Evolutionary conservation across 306 rosid genomes (phyloP).

Genomic region (Albizia julibrissin): DNA sequence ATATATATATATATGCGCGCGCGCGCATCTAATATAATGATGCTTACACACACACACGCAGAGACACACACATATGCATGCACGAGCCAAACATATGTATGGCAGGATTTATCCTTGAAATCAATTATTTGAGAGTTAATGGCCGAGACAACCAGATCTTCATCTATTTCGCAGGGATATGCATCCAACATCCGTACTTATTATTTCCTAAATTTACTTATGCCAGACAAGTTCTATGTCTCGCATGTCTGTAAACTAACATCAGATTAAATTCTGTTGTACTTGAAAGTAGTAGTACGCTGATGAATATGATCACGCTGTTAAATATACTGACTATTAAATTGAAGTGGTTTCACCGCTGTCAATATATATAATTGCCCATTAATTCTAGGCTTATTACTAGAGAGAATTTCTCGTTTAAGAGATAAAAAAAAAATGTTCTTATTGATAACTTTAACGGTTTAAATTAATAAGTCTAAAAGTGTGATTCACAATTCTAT

Average conservation of each 20-base stretch:
- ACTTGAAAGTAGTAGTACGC: neutral
- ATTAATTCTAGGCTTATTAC: neutral
- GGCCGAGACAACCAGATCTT: slow-evolving; percentile 47
- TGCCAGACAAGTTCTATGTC: neutral
- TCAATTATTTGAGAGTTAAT: slow-evolving; percentile 31
- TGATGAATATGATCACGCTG: neutral
- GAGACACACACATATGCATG: neutral
- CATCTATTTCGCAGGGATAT: slow-evolving; percentile 42
- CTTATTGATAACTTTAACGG: no score
- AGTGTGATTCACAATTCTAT: no score
- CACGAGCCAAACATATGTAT: slow-evolving; percentile 18
- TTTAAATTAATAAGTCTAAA: no score
- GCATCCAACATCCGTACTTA: slow-evolving; percentile 28
- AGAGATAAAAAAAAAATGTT: no score
- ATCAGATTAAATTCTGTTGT: neutral
- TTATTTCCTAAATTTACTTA: slow-evolving; percentile 22
- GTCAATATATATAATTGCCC: neutral
- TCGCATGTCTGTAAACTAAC: slow-evolving; percentile 17
- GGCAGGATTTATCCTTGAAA: slow-evolving; percentile 4
- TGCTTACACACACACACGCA: slow-evolving; percentile 37
- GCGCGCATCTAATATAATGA: neutral
- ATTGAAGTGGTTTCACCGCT: neutral
- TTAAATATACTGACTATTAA: no score
- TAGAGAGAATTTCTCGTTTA: no score
- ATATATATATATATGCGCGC: no score